These are phyloP conservation scores for Hortiboletus flavorubellus DNA, from an alignment of 768 basidiomycete genomes.

Conservation along the genomic window DNA sequence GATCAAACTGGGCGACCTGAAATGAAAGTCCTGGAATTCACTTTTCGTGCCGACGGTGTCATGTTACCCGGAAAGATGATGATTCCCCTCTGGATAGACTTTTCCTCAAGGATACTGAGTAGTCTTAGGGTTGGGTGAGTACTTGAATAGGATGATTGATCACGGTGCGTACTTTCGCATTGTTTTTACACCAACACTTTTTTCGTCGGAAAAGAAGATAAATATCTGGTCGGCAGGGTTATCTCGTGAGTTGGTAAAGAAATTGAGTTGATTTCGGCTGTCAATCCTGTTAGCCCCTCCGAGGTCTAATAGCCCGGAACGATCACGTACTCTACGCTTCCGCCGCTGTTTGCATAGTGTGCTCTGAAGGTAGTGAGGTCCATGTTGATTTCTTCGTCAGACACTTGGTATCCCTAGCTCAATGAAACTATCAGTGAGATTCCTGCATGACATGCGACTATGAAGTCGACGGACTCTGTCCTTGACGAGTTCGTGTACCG, in stretches of 20 bases:
- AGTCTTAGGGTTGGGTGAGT: conserved; percentile 50
- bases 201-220: conserved; percentile 94
- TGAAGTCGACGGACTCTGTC: conserved; percentile 65
- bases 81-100: conserved; percentile 84
- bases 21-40: conserved; percentile 30
- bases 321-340: conserved; percentile 77
- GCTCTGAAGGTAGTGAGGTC: conserved; percentile 74
- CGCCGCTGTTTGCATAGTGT: conserved; percentile 67
- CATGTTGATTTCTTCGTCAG: conserved; percentile 92
- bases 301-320: neutral
- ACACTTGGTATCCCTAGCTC: conserved; percentile 83
- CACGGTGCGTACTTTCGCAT: conserved; percentile 81
- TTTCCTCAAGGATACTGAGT: conserved; percentile 86
- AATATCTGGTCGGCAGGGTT: conserved; percentile 81
- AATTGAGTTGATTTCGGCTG: conserved; percentile 87
- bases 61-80: conserved; percentile 95
- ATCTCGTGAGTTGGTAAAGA: conserved; percentile 73
- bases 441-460: conserved; percentile 3
- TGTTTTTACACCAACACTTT: conserved; percentile 93
- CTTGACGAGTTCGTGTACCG: conserved; percentile 93
- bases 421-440: conserved; percentile 18
- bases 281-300: conserved; percentile 5
- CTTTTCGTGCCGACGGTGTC: conserved; percentile 96
- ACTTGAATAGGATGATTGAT: neutral
- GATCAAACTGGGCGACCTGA: neutral